Base-by-base conservation (phyloP, 75 land plant genomes). In the Isoetes taiwanensis region DNA sequence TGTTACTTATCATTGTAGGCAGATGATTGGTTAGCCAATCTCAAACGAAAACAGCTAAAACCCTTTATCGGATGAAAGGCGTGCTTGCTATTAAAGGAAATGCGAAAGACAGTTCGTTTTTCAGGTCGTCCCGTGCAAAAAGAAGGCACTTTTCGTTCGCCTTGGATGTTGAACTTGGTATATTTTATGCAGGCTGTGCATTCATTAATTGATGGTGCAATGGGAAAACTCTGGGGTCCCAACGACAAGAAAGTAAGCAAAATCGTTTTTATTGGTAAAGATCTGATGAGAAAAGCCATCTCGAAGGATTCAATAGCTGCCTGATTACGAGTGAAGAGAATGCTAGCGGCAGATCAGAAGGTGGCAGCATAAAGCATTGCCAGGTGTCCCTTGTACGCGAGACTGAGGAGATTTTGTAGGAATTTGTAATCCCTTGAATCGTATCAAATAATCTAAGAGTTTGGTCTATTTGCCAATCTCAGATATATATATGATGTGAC, bases 111-210 rank as follows among this genome's bases (percentile, higher is more conserved):
- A 84, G 54, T 83, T 72, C 70, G 86, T 90, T 24, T 78, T 90
- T 43, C 97, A 90, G 97, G 97, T 83, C n/a, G n/a, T n/a, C n/a
- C n/a, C n/a, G n/a, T n/a, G n/a, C n/a, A n/a, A n/a, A n/a, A n/a
- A n/a, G n/a, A n/a, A n/a, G n/a, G n/a, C n/a, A n/a, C n/a, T n/a
- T n/a, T n/a, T n/a, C n/a, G n/a, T n/a, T n/a, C n/a, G n/a, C n/a
- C n/a, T n/a, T n/a, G n/a, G n/a, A n/a, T n/a, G n/a, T n/a, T n/a
- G n/a, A n/a, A n/a, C n/a, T n/a, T n/a, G n/a, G n/a, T n/a, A n/a
- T n/a, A n/a, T n/a, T n/a, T n/a, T n/a, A 10, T 59, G 53, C 75
- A 90, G 97, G 97, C 83, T n/a, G 97, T 90, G 8, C 97, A 90
- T 66, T 77, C 97, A 0, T 63, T 64, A 24, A 65, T 85, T 19